A percentile compares a stretch with the other conserved stretches of the same genome.
phyloP scores from a whole-genome alignment of 495 filamentous ascomycete genomes.

The Neurospora cerealis region DNA sequence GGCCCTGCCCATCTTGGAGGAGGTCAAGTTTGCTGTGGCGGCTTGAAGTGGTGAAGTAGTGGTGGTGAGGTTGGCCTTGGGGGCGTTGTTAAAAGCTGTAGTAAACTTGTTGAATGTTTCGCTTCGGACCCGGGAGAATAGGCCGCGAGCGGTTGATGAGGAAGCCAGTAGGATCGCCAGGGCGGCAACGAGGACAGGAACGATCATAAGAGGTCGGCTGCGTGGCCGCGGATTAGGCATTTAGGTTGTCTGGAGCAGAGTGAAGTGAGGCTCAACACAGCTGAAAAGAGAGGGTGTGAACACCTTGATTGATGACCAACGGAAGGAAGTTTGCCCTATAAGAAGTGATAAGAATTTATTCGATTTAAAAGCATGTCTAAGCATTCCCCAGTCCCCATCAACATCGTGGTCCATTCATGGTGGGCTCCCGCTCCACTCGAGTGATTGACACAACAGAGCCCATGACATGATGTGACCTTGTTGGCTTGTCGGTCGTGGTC shows the following conservation, averaged over 20 bases:
- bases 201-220: neutral
- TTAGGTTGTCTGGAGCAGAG: neutral
- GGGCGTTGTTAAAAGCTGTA: neutral
- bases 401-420: neutral
- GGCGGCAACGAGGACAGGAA: neutral
- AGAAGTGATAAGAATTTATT: neutral
- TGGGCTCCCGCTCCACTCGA: neutral
- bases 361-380: neutral
- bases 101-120: neutral
- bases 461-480: neutral
- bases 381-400: neutral
- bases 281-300: neutral
- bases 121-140: neutral
- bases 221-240: neutral
- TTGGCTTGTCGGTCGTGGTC: neutral
- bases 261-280: neutral
- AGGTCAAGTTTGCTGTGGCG: neutral
- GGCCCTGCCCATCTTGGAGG: constrained; percentile 22
- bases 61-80: neutral
- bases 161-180: constrained; percentile 1
- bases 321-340: neutral
- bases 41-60: neutral
- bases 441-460: neutral
- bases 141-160: neutral
- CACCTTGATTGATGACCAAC: neutral